Conservation (phyloP, 2,329 filamentous ascomycete genomes). For the Talaromyces rugulosus region DNA sequence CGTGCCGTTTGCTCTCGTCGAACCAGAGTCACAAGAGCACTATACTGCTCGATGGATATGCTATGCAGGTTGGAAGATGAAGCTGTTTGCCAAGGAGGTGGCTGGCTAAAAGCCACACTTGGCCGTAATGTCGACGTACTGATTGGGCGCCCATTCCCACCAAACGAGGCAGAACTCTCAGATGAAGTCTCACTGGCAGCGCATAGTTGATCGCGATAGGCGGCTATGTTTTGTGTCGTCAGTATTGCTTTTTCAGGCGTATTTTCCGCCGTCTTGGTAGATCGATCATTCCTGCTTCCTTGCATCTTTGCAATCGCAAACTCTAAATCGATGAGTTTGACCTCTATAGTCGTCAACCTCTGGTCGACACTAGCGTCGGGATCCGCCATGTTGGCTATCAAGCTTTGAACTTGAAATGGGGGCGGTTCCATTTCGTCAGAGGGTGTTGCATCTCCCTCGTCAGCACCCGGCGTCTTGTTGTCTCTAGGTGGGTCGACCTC, state of each 20-base stretch:
- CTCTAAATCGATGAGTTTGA: slow-evolving; percentile 49
- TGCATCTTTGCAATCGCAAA: slow-evolving; percentile 48
- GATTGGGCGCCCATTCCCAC: slow-evolving; percentile 20
- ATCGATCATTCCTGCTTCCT: slow-evolving; percentile 23
- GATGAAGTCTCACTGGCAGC: slow-evolving; percentile 13
- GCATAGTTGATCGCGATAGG: slow-evolving; percentile 10
- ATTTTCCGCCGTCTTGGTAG: slow-evolving; percentile 12
- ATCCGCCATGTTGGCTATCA: slow-evolving; percentile 37
- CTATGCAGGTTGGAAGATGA: slow-evolving; percentile 31
- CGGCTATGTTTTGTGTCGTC: not conserved
- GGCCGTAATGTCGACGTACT: slow-evolving; percentile 24
- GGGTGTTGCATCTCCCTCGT: slow-evolving; percentile 13
- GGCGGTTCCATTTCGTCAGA: slow-evolving; percentile 20
- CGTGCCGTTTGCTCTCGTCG: slow-evolving; percentile 45
- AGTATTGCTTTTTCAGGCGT: slow-evolving; percentile 9
- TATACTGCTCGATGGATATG: slow-evolving; percentile 46
- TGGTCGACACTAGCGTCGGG: slow-evolving; percentile 42
- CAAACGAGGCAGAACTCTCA: slow-evolving; percentile 10
- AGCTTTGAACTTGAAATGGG: slow-evolving; percentile 33
- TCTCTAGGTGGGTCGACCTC: not conserved
- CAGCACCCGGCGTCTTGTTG: not conserved
- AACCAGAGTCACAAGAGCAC: slow-evolving; percentile 42
- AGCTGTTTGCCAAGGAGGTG: slow-evolving; percentile 20
- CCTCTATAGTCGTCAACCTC: slow-evolving; percentile 46
- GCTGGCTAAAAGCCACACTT: slow-evolving; percentile 17